Percentiles rank a stretch among this genome's conserved stretches.
Conservation (phyloP, 2,329 filamentous ascomycete species). For the Tolypocladium amazonense region DNA sequence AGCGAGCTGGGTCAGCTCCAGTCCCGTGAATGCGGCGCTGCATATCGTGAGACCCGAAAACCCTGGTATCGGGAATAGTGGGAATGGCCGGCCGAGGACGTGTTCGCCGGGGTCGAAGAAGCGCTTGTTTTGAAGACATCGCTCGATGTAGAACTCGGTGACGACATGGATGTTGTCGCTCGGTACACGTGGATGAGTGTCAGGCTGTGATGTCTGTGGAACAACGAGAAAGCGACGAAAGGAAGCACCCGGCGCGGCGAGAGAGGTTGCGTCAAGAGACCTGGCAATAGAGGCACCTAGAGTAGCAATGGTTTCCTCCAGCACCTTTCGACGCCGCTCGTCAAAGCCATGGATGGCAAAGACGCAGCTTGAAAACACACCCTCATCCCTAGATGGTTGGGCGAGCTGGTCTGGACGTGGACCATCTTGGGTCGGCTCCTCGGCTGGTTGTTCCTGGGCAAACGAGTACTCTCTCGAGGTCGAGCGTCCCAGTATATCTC, state of each 20-base stretch:
- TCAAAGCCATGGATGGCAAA: constrained; percentile 54
- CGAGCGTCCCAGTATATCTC: constrained; percentile 60
- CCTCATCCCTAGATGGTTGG: constrained; percentile 10
- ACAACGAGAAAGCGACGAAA: constrained; percentile 41
- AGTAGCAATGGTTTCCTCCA: constrained; percentile 35
- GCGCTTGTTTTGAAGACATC: constrained; percentile 67
- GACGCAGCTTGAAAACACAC: constrained; percentile 43
- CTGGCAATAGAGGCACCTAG: constrained; percentile 34
- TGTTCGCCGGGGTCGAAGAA: constrained; percentile 60
- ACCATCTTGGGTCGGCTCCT: neutral
- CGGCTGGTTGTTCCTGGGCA: constrained; percentile 11
- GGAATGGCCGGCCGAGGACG: constrained; percentile 67
- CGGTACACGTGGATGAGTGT: constrained; percentile 27
- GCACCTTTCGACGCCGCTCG: constrained; percentile 34
- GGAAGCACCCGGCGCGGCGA: constrained; percentile 15
- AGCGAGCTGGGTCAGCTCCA: constrained; percentile 77
- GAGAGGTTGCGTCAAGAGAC: constrained; percentile 29
- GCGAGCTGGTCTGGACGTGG: neutral
- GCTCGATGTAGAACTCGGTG: constrained; percentile 91
- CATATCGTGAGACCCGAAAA: constrained; percentile 65
- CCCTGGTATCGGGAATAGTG: constrained; percentile 55
- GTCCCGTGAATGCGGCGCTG: constrained; percentile 71
- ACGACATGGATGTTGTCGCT: constrained; percentile 40
- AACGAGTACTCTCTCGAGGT: constrained; percentile 24
- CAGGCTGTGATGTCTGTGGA: constrained; percentile 37